Evolutionary conservation across 371 early-diverging fungal species (phyloP), one percentile per base, ranked within the genome.

Genomic region (Dichotomocladium elegans): DNA sequence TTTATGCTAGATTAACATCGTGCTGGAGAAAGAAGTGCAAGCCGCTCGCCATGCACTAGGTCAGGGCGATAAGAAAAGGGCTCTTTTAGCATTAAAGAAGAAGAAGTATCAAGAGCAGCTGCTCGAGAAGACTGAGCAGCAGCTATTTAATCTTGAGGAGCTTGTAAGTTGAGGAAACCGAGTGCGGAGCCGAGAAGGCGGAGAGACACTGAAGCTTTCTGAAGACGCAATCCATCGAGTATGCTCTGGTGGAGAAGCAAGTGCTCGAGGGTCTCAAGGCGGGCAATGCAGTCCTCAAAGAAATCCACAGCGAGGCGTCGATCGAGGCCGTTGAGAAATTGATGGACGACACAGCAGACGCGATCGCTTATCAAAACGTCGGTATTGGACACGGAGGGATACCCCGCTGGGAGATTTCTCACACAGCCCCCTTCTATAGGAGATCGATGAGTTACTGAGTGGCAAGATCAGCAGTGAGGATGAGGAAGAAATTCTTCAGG

Each of bases 291-390:
- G 93, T 94, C 1, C 69, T 98, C 41, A 87, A 88, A 44, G 84
- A 91, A 60, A 82, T 98, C 14, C 89, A 96, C 65, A 86, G 87
- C 51, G 96, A 95, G 57, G 91, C 89, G 80, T 87, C 87, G 6
- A 45, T 98, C n/a, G 93, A 96, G n/a, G 87, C 85, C 11, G 96
- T 96, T 0, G 92, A 96, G 53, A 81, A 83, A 47, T 69, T 98
- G 26, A 92, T 96, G 88, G 93, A 94, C 44, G 96, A 98, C 52
- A 96, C 97, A 0, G 92, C 90, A 0, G 98, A 96, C 34, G 95
- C 92, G 3, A 90, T 96, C 63, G 94, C 90, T 0, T 96, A 96
- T 62, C 98, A 98, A 63, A 89, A 92, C 54, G 93, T 79, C 69
- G 58, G 27, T 14, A 37, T 37, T 17, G 4, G 8, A 2, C n/a